These are phyloP conservation scores for Chlorella vulgaris DNA, from an alignment of 139 green algal species.

Conservation along the genomic window DNA sequence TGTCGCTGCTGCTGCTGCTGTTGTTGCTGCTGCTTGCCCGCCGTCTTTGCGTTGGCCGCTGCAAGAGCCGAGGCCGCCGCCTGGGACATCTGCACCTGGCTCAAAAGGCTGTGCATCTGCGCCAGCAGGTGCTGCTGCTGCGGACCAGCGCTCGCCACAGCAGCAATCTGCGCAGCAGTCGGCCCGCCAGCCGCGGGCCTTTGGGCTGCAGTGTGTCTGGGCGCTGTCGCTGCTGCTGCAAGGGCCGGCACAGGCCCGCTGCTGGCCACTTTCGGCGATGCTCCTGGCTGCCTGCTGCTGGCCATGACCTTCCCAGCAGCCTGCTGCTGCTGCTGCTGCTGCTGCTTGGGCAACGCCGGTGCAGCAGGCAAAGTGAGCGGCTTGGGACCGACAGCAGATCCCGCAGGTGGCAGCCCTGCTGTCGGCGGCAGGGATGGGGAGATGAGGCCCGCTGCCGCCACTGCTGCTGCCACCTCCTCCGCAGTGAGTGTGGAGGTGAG, in stretches of 20 bases:
- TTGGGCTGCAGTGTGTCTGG: not conserved
- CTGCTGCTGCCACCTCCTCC: conserved; percentile 20
- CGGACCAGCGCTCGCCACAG: not conserved
- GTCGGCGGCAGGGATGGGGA: not conserved
- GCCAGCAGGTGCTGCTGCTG: conserved; percentile 14
- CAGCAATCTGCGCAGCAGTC: conserved; percentile 12
- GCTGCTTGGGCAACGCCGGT: not conserved
- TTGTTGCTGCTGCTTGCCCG: conserved; percentile 13
- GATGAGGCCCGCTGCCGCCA: not conserved
- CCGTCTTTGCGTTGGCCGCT: not conserved
- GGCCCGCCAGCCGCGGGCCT: not conserved
- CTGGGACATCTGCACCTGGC: conserved; percentile 1
- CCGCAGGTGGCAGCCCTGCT: conserved; percentile 1
- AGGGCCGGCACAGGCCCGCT: not conserved
- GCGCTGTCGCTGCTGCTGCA: not conserved
- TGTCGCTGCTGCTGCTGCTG: too few species aligned
- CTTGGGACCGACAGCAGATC: conserved; percentile 1
- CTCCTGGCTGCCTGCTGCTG: not conserved
- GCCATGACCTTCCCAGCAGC: too few species aligned
- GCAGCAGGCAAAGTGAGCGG: not conserved
- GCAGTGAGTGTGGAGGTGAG: not conserved
- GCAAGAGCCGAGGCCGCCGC: not conserved
- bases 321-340: not conserved
- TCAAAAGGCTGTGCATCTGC: conserved; percentile 23
- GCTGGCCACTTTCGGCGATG: not conserved